Percentiles rank a stretch among this genome's conserved stretches.
phyloP scores from a whole-genome alignment of 2,329 filamentous ascomycete species.

The Colletotrichum siamense region DNA sequence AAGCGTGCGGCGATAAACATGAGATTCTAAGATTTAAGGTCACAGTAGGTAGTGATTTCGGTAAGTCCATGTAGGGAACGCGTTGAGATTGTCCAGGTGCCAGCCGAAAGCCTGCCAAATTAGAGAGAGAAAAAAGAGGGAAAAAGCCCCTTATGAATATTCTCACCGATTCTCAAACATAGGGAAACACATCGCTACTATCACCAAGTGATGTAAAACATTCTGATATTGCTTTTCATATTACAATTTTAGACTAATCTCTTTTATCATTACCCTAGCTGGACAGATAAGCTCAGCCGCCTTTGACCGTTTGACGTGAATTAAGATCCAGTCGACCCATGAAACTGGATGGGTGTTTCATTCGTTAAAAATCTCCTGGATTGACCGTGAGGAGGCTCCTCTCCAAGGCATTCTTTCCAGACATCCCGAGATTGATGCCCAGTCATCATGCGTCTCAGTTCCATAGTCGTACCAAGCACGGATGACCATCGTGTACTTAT shows the following conservation, averaged over 20 bases:
- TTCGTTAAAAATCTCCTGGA: background rate
- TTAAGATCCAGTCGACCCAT: background rate
- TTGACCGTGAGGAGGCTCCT: background rate
- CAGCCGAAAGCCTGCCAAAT: background rate
- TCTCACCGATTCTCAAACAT: accelerated
- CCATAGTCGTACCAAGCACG: background rate
- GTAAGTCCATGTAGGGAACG: background rate
- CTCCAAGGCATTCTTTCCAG: background rate
- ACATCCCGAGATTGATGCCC: background rate
- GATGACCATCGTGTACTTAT: background rate
- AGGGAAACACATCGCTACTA: background rate
- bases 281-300: background rate
- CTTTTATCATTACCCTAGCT: background rate
- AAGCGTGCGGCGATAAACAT: background rate
- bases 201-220: background rate
- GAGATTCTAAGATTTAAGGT: accelerated
- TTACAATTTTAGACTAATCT: background rate
- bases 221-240: background rate
- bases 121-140: too few relatives aligned
- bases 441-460: background rate
- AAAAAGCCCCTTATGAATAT: background rate
- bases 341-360: background rate
- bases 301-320: background rate
- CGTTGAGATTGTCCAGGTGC: background rate
- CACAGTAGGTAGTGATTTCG: background rate